A percentile compares a stretch with the other conserved stretches of the same genome.
Conservation (phyloP, 2,329 filamentous ascomycete genomes). For the Microthyrium microscopicum region DNA sequence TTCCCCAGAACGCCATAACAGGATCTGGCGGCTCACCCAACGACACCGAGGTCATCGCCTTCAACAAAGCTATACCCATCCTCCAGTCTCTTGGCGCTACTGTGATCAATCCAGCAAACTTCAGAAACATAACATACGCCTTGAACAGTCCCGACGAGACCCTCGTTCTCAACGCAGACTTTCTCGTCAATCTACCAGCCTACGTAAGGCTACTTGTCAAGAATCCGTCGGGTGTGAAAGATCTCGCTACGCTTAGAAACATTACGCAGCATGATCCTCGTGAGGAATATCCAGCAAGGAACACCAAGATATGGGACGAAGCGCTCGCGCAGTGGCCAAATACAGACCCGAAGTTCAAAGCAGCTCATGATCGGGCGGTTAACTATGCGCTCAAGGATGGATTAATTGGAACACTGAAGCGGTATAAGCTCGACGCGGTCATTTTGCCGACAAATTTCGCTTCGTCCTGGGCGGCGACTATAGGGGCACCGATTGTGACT, state of each 20-base stretch:
- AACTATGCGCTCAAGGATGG: conserved; percentile 42
- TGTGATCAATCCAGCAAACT: conserved; percentile 44
- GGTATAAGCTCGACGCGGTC: conserved; percentile 42
- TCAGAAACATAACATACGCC: conserved; percentile 34
- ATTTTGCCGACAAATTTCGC: conserved; percentile 39
- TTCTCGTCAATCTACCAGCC: conserved; percentile 36
- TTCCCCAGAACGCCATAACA: conserved; percentile 42
- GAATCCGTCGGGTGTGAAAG: conserved; percentile 41
- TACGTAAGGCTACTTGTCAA: conserved; percentile 40
- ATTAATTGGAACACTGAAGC: conserved; percentile 40
- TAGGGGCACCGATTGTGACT: conserved; percentile 44
- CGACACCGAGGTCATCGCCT: conserved; percentile 29
- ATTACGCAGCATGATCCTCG: conserved; percentile 37
- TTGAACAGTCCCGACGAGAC: conserved; percentile 22
- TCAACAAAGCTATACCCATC: conserved; percentile 36
- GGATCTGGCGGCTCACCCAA: conserved; percentile 10
- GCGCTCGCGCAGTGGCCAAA: conserved; percentile 37
- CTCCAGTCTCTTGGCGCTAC: conserved; percentile 40
- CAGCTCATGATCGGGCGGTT: conserved; percentile 34
- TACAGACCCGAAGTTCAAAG: conserved; percentile 39
- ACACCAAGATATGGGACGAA: conserved; percentile 40
- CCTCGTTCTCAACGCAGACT: conserved; percentile 41
- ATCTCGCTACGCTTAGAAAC: conserved; percentile 32
- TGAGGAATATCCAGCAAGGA: conserved; percentile 45
- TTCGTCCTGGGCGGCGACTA: conserved; percentile 33